Evolutionary conservation across 192 early-diverging fungal genomes (phyloP).

Genomic region (Coemansia sp.): DNA sequence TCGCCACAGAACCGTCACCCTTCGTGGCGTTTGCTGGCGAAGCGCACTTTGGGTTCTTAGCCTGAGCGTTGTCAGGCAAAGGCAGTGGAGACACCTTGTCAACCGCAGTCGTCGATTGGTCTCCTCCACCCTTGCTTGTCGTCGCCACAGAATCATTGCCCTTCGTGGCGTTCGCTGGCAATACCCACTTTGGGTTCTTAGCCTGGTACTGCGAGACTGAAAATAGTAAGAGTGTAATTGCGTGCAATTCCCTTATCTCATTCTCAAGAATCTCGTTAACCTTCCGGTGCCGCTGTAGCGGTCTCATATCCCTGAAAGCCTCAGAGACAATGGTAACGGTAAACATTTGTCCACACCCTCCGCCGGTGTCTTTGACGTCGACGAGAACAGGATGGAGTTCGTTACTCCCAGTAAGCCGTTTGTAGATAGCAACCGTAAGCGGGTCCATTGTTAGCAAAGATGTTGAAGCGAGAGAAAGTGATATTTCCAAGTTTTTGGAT

Average conservation of each 20-base stretch:
- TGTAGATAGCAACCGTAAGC: slow-evolving; percentile 8
- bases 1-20: background rate
- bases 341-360: slow-evolving; percentile 94
- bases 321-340: slow-evolving; percentile 73
- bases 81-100: background rate
- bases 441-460: slow-evolving; percentile 11
- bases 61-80: background rate
- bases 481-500: background rate
- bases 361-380: slow-evolving; percentile 27
- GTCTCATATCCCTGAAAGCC: slow-evolving; percentile 64
- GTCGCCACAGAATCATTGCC: background rate
- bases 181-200: background rate
- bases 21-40: too few relatives aligned
- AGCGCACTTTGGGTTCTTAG: background rate
- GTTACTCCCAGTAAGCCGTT: background rate
- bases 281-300: slow-evolving; percentile 82
- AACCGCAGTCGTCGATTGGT: background rate
- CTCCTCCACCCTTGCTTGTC: background rate
- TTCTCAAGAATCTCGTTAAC: slow-evolving; percentile 80
- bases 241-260: slow-evolving; percentile 87
- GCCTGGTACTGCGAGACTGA: background rate
- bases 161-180: background rate
- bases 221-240: slow-evolving; percentile 13
- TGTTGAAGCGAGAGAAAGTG: background rate
- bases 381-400: background rate